Conservation (phyloP, 345 rosid species). For the thale cress (Arabidopsis thaliana) region DNA sequence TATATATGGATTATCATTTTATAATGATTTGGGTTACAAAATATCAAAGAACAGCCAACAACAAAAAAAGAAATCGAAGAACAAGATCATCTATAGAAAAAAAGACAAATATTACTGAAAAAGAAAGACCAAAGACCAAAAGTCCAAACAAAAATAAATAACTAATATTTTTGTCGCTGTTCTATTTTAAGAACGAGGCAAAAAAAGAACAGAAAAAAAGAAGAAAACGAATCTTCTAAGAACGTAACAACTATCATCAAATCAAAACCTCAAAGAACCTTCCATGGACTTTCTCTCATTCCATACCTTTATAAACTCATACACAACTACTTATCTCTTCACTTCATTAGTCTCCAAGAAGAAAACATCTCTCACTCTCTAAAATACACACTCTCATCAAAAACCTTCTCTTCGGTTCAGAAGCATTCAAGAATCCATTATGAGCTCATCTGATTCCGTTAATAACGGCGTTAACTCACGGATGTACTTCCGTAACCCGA, state of each 20-base stretch:
- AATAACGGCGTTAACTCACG: conserved; percentile 33
- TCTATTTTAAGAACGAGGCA: conserved; percentile 9
- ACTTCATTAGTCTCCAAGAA: conserved; percentile 22
- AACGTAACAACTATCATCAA: background rate
- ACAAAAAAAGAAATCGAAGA: background rate
- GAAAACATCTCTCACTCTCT: conserved; percentile 6
- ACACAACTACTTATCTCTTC: background rate
- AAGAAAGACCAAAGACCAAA: conserved; percentile 23
- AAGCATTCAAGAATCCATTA: no score
- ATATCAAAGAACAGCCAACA: no score
- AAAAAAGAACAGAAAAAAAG: background rate
- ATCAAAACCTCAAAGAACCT: background rate
- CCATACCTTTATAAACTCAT: conserved; percentile 27
- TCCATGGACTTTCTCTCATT: conserved; percentile 41
- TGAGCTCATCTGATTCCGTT: conserved; percentile 20
- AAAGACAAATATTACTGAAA: background rate
- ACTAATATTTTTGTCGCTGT: background rate
- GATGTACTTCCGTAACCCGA: conserved; percentile 35
- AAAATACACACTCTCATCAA: background rate
- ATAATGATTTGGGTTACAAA: no score
- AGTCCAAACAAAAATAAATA: conserved; percentile 11
- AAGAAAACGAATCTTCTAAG: conserved; percentile 29
- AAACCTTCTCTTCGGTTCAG: conserved; percentile 15
- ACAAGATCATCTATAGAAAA: background rate
- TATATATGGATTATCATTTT: no score